These are phyloP conservation scores for Penicillium simplicissimum DNA, from an alignment of 495 filamentous ascomycete genomes.

Conservation along the genomic window DNA sequence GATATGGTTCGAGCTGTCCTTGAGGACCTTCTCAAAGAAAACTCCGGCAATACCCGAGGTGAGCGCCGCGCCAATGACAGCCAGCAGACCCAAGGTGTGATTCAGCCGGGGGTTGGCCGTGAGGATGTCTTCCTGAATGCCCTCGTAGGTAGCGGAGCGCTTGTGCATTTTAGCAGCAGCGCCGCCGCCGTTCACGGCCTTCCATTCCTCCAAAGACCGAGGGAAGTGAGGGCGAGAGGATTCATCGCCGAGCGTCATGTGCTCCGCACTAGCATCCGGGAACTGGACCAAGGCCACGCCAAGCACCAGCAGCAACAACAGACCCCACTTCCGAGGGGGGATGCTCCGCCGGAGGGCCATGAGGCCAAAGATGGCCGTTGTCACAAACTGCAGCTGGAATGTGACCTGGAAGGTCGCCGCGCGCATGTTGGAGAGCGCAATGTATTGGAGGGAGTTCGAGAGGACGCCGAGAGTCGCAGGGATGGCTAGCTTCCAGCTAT, in stretches of 20 bases:
- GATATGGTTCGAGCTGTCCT: conserved; percentile 67
- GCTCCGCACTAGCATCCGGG: conserved; percentile 54
- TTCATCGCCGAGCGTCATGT: conserved; percentile 54
- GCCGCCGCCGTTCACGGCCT: conserved; percentile 42
- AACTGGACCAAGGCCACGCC: conserved; percentile 90
- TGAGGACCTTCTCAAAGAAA: conserved; percentile 94
- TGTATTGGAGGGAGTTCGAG: conserved; percentile 89
- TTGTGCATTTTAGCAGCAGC: conserved; percentile 50
- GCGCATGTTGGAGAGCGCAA: conserved; percentile 87
- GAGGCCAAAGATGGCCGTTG: conserved; percentile 86
- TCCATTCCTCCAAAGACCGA: conserved; percentile 64
- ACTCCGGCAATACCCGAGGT: conserved; percentile 84
- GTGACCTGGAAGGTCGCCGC: conserved; percentile 91
- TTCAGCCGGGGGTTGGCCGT: conserved; percentile 67
- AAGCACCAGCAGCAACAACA: conserved; percentile 74
- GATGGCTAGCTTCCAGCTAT: conserved; percentile 94
- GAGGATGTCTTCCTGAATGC: conserved; percentile 79
- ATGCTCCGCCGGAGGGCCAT: conserved; percentile 70
- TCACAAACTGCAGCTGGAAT: conserved; percentile 90
- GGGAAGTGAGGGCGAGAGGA: conserved; percentile 62
- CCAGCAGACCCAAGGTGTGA: conserved; percentile 70
- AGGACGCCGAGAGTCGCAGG: conserved; percentile 87
- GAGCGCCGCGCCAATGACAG: conserved; percentile 72
- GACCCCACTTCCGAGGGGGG: conserved; percentile 70
- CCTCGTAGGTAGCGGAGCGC: conserved; percentile 94